Base-by-base conservation (phyloP, 768 basidiomycete species). In the Russula dissimulans region DNA sequence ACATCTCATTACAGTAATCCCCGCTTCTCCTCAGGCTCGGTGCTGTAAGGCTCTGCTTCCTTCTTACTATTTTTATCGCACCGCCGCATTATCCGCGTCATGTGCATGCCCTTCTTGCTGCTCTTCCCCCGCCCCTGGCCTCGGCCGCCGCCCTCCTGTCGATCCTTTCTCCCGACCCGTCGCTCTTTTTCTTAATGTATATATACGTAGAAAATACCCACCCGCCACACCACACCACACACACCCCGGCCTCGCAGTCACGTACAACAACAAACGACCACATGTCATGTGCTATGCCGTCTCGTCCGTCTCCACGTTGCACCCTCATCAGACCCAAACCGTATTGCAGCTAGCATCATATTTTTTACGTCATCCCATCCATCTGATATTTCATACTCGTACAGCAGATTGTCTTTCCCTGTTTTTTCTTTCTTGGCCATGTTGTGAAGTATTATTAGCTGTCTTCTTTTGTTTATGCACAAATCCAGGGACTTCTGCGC, bases 361-460 rank as follows among this genome's bases (percentile, higher is more conserved):
- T 22, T 31, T 4, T 15, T 31, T 7, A 17, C 53, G 42, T 15
- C n/a, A n/a, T 22, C 49, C 12, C 7, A 22, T n/a, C 34, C 18
- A n/a, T 36, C n/a, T 18, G 42, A 41, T 61, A 51, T 43, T 2
- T 39, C 47, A 39, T 49, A 46, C 59, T 26, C 36, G 54, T 60
- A 55, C 22, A 56, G 55, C 60, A 52, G 29, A 26, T 11, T 38
- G 34, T 38, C 47, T 31, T 26, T 50, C 43, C n/a, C 10, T 38
- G 34, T 38, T 54, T 31, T 50, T 49, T 44, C 34, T 56, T 56
- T 29, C 18, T 44, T 41, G 45, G 38, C 14, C 60, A 31, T 57
- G 55, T 61, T 61, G 55, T 61, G 55, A 61, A 61, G 11, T 26
- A 26, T 26, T 26, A n/a, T n/a, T 57, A 61, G 60, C 32, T 51